Conservation (phyloP, 2,329 filamentous ascomycete species). For the Clonostachys rosea region DNA sequence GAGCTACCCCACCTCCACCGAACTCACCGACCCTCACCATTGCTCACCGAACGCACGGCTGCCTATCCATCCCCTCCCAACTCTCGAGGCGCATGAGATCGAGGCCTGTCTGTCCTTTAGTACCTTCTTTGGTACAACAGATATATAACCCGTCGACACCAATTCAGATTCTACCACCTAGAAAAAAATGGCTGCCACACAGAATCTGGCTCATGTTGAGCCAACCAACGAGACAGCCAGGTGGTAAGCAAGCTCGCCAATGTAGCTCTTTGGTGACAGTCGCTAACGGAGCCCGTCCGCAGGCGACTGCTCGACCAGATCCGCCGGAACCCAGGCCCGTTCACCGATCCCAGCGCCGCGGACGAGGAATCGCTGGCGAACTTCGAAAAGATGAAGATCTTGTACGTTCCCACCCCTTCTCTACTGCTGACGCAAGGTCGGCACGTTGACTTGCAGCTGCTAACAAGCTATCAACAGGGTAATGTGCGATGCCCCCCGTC, state of each 20-base stretch:
- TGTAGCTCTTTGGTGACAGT: neutral
- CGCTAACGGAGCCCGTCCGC: too few species aligned
- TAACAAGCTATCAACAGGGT: conserved; percentile 2
- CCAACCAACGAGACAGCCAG: conserved; percentile 18
- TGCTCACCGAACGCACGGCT: conserved; percentile 14
- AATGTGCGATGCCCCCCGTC: conserved; percentile 2
- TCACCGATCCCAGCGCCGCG: conserved; percentile 61
- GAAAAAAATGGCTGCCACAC: conserved; percentile 15
- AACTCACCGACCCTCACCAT: conserved; percentile 24
- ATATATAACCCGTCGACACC: too few species aligned
- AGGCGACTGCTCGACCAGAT: conserved; percentile 86
- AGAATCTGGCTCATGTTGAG: conserved; percentile 1
- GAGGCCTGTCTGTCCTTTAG: conserved; percentile 2
- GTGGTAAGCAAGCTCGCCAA: conserved; percentile 19
- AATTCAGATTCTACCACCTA: neutral
- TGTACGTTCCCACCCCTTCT: conserved; percentile 45
- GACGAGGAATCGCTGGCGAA: conserved; percentile 47
- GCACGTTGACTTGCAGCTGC: neutral
- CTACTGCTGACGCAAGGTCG: neutral
- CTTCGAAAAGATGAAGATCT: conserved; percentile 68
- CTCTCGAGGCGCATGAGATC: conserved; percentile 10
- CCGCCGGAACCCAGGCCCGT: conserved; percentile 72
- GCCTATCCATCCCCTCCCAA: too few species aligned
- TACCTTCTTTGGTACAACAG: neutral
- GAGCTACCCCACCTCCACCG: too few species aligned